Evolutionary conservation across 768 basidiomycete genomes (phyloP), one percentile per base, ranked within the genome.

Genomic region (Leccinum fibrillosum): DNA sequence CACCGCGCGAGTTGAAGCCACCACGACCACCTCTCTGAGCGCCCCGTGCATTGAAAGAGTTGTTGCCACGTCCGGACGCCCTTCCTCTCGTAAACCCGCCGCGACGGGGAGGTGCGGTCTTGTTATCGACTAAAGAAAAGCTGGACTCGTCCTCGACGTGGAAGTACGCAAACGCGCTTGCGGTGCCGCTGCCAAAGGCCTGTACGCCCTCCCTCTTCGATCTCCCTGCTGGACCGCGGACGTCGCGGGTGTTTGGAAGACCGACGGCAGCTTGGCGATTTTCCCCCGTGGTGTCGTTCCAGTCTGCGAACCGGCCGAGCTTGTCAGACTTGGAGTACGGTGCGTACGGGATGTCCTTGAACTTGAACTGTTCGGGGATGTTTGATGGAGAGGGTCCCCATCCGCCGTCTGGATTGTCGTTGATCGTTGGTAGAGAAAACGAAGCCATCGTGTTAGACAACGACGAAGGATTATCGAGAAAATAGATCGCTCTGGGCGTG

Each of bases 311-410:
- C 54, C 96, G 88, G 54, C 93, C 94, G 56, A 99, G 87, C 75
- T 98, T 98, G 81, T 99, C 97, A 37, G 92, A 88, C 85, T 99
- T 99, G 76, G 94, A 94, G 82, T 92, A 98, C 5, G 95, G 95
- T 1, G 96, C 95, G 70, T 98, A 99, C 49, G 97, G 97, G 59
- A 98, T 97, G 66, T 98, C 97, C 75, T 92, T 94, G 83, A 97
- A 97, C 76, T 95, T 94, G 78, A 96, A 98, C 62, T 93, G 88
- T 48, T 89, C 80, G 1, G 96, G 94, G 21, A 95, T 78, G 72
- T 90, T 89, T 1, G 88, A 82, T 4, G 88, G 84, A 6, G 94
- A 92, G 6, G 85, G 85, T 1, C 93, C 93, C 95, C 95, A 98
- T 55, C 92, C 90, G 34, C 92, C 93, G 66, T 95, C 94, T 39